Evolutionary conservation across 2,329 filamentous ascomycete species (phyloP), one percentile per base, ranked within the genome.

Genomic region (Trichoderma sp.): DNA sequence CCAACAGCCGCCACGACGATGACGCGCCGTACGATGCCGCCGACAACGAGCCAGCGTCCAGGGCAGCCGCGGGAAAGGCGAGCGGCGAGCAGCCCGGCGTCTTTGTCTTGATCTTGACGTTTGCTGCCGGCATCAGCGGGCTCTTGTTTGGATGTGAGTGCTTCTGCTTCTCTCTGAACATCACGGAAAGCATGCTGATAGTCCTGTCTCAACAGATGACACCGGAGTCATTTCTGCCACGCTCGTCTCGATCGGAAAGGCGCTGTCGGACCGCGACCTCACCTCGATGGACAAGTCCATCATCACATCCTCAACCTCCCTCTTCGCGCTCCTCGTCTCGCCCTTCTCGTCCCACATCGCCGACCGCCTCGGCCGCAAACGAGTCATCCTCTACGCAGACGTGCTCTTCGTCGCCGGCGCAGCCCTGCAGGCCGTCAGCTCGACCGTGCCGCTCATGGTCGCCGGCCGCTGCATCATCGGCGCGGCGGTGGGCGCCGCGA

Each of bases 401-500:
- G 68, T 84, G 0, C 83, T 93, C 14, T 94, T 93, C 74, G 78
- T 90, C 3, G 68, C 82, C 3, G 91, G 91, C 14, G 90, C 91
- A 0, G 69, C 88, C 3, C 72, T 87, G 43, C 91, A 93, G 75
- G 87, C 89, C 0, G 71, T 78, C 52, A 83, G 86, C 66, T 75
- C 71, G 2, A 84, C 81, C 0, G 88, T 94, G 1, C 70, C 77
- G 14, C 73, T 75, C 12, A 92, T 94, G 89, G 85, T 92, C 0
- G 69, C 81, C 0, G 91, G 91, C 0, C 80, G 91, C 5, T 83
- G 85, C 34, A 79, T 93, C 1, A 88, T 94, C 2, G 91, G 91
- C 30, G 80, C 87, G 0, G 90, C 87, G 0, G 88, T 94, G 0
- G 91, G 91, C 17, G 87, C 88, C 2, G 90, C 90, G 9, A 92